These are phyloP conservation scores for Fusarium vanettenii DNA, from an alignment of 2,329 filamentous ascomycete species.

Conservation along the genomic window DNA sequence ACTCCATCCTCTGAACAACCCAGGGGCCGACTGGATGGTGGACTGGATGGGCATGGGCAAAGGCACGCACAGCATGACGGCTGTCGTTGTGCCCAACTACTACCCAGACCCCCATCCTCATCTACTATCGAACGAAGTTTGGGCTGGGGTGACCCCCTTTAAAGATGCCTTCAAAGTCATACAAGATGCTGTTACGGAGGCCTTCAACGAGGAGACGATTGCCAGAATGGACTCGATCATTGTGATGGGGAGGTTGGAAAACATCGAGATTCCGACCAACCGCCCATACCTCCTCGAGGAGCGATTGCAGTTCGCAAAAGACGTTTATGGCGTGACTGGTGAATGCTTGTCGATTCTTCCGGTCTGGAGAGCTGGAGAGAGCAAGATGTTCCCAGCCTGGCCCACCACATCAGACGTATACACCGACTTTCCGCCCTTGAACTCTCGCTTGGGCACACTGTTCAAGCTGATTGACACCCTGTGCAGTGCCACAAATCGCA, in stretches of 20 bases:
- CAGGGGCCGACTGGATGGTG: constrained; percentile 24
- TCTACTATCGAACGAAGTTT: neutral
- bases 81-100: constrained; percentile 36
- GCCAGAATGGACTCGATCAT: constrained; percentile 6
- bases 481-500: neutral
- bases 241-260: neutral
- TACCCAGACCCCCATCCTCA: constrained; percentile 25
- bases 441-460: neutral
- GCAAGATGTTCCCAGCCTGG: neutral
- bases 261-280: neutral
- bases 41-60: constrained; percentile 17
- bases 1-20: constrained; percentile 32
- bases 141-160: neutral
- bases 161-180: neutral
- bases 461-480: neutral
- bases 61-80: neutral
- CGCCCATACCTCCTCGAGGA: neutral
- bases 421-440: neutral
- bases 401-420: neutral
- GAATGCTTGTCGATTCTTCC: neutral
- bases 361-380: neutral
- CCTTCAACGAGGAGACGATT: constrained; percentile 4
- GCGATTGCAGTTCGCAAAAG: neutral
- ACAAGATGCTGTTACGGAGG: constrained; percentile 3
- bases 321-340: neutral